Evolutionary conservation across 2,329 filamentous ascomycete species (phyloP).

Genomic region (Furcasterigmium furcatum): DNA sequence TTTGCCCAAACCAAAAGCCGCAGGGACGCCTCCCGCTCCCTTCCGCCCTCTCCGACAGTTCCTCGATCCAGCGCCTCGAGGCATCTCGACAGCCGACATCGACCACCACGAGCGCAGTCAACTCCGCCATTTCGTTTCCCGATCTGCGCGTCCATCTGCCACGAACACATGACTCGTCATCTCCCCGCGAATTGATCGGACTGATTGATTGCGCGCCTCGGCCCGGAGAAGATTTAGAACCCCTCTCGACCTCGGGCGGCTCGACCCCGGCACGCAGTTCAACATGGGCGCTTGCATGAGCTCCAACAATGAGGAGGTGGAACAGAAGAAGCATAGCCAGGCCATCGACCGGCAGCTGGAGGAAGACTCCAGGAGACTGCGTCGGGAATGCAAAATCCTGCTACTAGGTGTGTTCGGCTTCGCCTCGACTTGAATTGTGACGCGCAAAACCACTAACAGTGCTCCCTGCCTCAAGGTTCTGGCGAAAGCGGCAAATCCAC

Average conservation of each 20-base stretch:
- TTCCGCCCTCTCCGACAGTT: too few relatives aligned
- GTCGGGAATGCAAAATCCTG: slow-evolving; percentile 98
- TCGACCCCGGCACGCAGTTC: slow-evolving; percentile 9
- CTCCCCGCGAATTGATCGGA: not conserved
- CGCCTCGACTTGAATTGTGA: not conserved
- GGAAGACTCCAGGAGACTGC: slow-evolving; percentile 88
- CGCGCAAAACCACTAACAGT: slow-evolving; percentile 4
- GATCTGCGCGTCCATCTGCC: not conserved
- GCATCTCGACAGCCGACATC: too few relatives aligned
- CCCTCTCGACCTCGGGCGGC: not conserved
- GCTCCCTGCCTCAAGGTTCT: slow-evolving; percentile 60
- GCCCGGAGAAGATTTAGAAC: too few relatives aligned
- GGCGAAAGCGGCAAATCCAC: slow-evolving; percentile 99
- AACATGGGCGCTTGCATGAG: slow-evolving; percentile 95
- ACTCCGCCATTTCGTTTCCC: too few relatives aligned
- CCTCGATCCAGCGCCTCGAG: too few relatives aligned
- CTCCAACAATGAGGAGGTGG: slow-evolving; percentile 78
- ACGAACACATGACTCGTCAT: not conserved
- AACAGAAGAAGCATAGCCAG: slow-evolving; percentile 95
- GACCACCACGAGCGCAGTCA: too few relatives aligned
- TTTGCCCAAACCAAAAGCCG: too few relatives aligned
- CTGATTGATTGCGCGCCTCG: not conserved
- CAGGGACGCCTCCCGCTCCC: too few relatives aligned
- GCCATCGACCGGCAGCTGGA: slow-evolving; percentile 91
- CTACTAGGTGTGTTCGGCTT: slow-evolving; percentile 60